Evolutionary conservation across 2,329 filamentous ascomycete species (phyloP), one percentile per base, ranked within the genome.

Genomic region (Alternaria panax): DNA sequence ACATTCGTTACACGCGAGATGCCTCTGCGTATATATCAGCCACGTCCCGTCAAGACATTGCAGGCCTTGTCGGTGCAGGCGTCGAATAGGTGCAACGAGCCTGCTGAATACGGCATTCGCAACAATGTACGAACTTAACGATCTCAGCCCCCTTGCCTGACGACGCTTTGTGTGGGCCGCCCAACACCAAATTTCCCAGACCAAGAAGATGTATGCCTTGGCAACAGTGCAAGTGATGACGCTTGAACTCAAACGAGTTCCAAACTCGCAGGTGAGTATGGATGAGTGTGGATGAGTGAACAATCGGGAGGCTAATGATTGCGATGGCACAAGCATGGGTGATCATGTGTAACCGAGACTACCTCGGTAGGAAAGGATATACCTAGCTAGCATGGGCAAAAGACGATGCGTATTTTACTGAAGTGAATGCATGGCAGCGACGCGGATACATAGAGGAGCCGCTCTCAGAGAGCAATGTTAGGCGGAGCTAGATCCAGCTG

Each of bases 131-230:
- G 52, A 62, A 70, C 66, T 50, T 25, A 59, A 63, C 57, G 11
- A 47, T 57, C 69, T 70, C 62, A 74, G 73, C 73, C 73, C 69
- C 73, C 43, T 42, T 61, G 55, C 64, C 66, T 74, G 65, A 74
- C 72, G 70, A 74, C 68, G 62, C 65, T 52, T 54, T 59, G 42
- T 36, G 45, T 59, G 51, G 60, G 60, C 42, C 57, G n/a, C 43
- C 47, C 48, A 40, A 54, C 43, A 59, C 51, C 24, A 24, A 55
- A 59, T 58, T 42, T 60, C 30, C 53, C 58, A 51, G 12, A 34
- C 41, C 56, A 50, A 56, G 8, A 24, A 22, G 50, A 50, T 51
- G 34, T 62, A 40, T 55, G 60, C 43, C 51, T 62, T 50, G 60
- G 47, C 20, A 43, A 54, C 34, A 34, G 38, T 34, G 40, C 32